A percentile compares a stretch with the other conserved stretches of the same genome.
phyloP scores from a whole-genome alignment of 1,139 yeast species.

The Starmera stellimalicola region DNA sequence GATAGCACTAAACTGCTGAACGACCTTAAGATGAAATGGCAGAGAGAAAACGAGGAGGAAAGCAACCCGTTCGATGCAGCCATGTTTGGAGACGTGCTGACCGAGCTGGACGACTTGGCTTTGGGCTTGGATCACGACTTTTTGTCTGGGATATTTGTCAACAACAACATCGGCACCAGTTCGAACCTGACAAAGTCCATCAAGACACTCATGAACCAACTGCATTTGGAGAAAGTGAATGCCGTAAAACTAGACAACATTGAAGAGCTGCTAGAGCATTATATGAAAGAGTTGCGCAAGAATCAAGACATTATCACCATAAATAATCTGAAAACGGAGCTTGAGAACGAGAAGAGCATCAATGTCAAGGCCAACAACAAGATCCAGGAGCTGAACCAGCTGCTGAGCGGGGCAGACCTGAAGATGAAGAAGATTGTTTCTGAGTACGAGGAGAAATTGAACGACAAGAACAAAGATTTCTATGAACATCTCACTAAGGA shows the following conservation, averaged over 20 bases:
- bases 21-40: constrained; percentile 9
- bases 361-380: constrained; percentile 11
- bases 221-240: constrained; percentile 36
- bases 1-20: constrained; percentile 11
- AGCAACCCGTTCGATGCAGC: constrained; percentile 52
- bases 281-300: constrained; percentile 18
- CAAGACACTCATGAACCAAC: constrained; percentile 34
- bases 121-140: constrained; percentile 46
- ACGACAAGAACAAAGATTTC: not conserved
- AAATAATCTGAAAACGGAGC: not conserved
- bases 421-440: not conserved
- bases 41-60: constrained; percentile 1
- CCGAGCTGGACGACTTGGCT: constrained; percentile 48
- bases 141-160: constrained; percentile 54
- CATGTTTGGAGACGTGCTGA: constrained; percentile 68
- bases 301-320: constrained; percentile 14
- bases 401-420: constrained; percentile 1
- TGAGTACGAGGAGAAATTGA: constrained; percentile 1
- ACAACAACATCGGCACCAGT: constrained; percentile 49
- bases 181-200: constrained; percentile 41
- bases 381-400: constrained; percentile 3
- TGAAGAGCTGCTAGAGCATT: constrained; percentile 26
- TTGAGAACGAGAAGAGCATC: constrained; percentile 1
- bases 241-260: constrained; percentile 34
- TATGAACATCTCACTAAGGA: constrained; percentile 1